Evolutionary conservation across 2,329 filamentous ascomycete genomes (phyloP), one percentile per base, ranked within the genome.

Genomic region (Gnomoniopsis sp.): DNA sequence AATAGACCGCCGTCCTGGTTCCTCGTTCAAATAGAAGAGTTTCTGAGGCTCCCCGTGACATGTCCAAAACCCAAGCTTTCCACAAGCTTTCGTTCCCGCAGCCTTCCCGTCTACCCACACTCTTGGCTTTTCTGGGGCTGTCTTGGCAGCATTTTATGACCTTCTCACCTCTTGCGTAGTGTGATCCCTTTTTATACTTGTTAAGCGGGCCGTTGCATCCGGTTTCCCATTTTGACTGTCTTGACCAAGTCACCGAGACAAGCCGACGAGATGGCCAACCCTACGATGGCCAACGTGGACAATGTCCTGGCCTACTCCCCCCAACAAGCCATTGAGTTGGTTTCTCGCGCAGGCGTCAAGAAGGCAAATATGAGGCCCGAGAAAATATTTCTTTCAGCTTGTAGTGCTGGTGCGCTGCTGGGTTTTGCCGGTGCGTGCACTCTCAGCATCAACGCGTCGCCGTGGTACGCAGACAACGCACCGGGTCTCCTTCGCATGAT

Each of bases 311-410:
- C 76, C 4, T 79, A 79, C 65, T 77, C 77, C 4, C 76, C 79
- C 0, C 64, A 68, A 15, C 76, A 84, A 69, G 77, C 80, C 38
- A 76, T 77, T 8, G 79, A 83, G 68, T 69, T 81, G 17, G 72
- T 81, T 57, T 77, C 75, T 1, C 74, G 78, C 12, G 73, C 77
- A n/a, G 82, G 81, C 6, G 72, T 72, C 26, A 73, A 73, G 55
- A 84, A 84, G 65, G 79, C 78, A 11, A 74, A 78, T 57, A 83
- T 79, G 77, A 73, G 79, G 11, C 68, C 77, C 3, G 77, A 81
- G 65, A 83, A 83, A 62, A 71, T 82, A 44, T 82, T 83, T 63
- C 64, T 80, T 49, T 80, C 77, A 60, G 70, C 77, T 3, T 74
- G 83, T 44, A 77, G 80, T 49, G 80, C 80, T 4, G 82, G 82